phyloP scores from a whole-genome alignment of 192 early-diverging fungal genomes.

The Gryganskiella cystojenkinii region DNA sequence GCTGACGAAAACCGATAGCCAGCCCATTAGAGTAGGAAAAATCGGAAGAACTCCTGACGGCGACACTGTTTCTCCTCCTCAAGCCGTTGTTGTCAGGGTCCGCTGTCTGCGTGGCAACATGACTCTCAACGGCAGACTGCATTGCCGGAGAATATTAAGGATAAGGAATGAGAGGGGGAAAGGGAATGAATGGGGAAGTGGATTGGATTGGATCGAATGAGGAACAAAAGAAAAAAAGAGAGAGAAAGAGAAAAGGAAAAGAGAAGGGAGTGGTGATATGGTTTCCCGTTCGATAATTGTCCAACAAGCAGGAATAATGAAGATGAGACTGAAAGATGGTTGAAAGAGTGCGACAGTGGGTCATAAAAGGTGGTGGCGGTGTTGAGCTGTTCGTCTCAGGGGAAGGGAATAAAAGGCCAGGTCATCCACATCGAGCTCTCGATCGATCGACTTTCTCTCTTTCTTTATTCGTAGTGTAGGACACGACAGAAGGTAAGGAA shows the following conservation, averaged over 20 bases:
- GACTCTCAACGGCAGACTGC: neutral
- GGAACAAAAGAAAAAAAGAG: neutral
- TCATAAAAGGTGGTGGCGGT: too few relatives aligned
- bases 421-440: too few relatives aligned
- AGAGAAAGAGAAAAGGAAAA: neutral
- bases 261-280: neutral
- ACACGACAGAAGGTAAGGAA: too few relatives aligned
- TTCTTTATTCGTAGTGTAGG: too few relatives aligned
- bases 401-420: too few relatives aligned
- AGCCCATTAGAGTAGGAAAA: slow-evolving; percentile 36
- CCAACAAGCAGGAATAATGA: neutral
- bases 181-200: slow-evolving; percentile 5
- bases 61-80: slow-evolving; percentile 1
- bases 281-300: too few relatives aligned
- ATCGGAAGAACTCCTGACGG: slow-evolving; percentile 1
- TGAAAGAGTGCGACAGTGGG: too few relatives aligned
- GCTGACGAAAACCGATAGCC: slow-evolving; percentile 59
- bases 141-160: neutral
- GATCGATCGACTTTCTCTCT: too few relatives aligned
- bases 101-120: neutral
- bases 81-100: neutral
- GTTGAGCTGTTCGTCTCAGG: too few relatives aligned
- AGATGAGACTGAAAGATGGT: neutral
- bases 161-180: neutral
- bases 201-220: neutral